Base-by-base conservation (phyloP, 805 yeast species). In the Cyberlindnera japonica region DNA sequence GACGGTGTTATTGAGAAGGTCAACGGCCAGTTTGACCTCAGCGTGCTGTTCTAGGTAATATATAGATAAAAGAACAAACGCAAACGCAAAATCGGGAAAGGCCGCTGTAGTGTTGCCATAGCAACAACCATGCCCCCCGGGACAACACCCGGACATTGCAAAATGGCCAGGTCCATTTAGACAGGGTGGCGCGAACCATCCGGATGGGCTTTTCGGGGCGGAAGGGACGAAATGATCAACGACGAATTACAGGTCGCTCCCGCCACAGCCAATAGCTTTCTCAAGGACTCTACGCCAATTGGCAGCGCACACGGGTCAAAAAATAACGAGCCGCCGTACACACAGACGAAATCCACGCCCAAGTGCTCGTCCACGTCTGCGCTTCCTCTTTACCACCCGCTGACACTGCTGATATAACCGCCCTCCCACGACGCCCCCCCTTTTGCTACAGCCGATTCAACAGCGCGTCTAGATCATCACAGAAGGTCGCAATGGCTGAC, bases 1-100 rank as follows among this genome's bases (percentile, higher is more conserved):
- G 75, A 77, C 40, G 75, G 76, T 3, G 79, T 71, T 2, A 69
- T 74, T 16, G 63, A 64, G 24, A 84, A 84, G 55, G 64, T 68
- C 0, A 33, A 63, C 12, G 89, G 88, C 3, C 53, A 65, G 9
- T 83, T 81, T 52, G 58, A 72, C 40, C 62, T 80, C n/a, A n/a
- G n/a, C n/a, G n/a, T n/a, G n/a, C n/a, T n/a, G n/a, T n/a, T n/a
- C n/a, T n/a, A n/a, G n/a, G n/a, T n/a, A n/a, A n/a, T n/a, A n/a
- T n/a, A n/a, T n/a, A n/a, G n/a, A n/a, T n/a, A n/a, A n/a, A n/a
- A n/a, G n/a, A n/a, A n/a, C n/a, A n/a, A n/a, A n/a, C n/a, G n/a
- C n/a, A n/a, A n/a, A n/a, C n/a, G n/a, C n/a, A n/a, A n/a, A n/a
- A n/a, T n/a, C n/a, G n/a, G n/a, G n/a, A n/a, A n/a, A n/a, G n/a